Conservation (phyloP, 177 flowering plant species). For the Vitis hybrid region DNA sequence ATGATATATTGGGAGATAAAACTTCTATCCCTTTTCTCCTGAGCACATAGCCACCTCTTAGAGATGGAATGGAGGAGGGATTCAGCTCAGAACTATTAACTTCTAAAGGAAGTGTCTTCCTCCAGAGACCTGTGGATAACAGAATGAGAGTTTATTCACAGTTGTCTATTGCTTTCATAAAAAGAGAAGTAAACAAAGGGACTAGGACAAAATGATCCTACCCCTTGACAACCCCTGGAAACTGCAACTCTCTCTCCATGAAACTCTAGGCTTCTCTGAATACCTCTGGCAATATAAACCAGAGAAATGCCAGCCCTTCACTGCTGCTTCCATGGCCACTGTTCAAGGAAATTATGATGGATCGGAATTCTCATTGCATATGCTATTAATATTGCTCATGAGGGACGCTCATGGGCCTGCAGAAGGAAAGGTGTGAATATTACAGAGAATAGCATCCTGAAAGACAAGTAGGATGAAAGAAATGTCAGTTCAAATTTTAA, state of each 20-base stretch:
- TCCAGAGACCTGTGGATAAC: constrained; percentile 16
- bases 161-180: neutral
- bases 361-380: neutral
- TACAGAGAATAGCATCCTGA: constrained; percentile 24
- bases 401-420: too few species aligned
- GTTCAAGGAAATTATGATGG: neutral
- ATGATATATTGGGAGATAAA: constrained; percentile 30
- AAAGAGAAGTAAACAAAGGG: neutral
- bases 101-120: constrained; percentile 2
- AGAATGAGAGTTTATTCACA: neutral
- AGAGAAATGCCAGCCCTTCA: neutral
- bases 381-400: too few species aligned
- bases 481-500: constrained; percentile 1
- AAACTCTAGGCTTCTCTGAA: neutral
- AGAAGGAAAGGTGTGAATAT: constrained; percentile 12
- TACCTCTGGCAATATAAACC: constrained; percentile 6
- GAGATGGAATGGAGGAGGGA: constrained; percentile 8
- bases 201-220: neutral
- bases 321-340: constrained; percentile 5
- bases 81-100: constrained; percentile 5
- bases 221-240: constrained; percentile 10
- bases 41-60: constrained; percentile 2
- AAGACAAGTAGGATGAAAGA: constrained; percentile 13
- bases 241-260: constrained; percentile 7
- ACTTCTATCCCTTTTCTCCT: constrained; percentile 26